A percentile compares a stretch with the other conserved stretches of the same genome.
These are phyloP conservation scores for Podila horticola DNA, from an alignment of 192 early-diverging fungal species.

Conservation along the genomic window DNA sequence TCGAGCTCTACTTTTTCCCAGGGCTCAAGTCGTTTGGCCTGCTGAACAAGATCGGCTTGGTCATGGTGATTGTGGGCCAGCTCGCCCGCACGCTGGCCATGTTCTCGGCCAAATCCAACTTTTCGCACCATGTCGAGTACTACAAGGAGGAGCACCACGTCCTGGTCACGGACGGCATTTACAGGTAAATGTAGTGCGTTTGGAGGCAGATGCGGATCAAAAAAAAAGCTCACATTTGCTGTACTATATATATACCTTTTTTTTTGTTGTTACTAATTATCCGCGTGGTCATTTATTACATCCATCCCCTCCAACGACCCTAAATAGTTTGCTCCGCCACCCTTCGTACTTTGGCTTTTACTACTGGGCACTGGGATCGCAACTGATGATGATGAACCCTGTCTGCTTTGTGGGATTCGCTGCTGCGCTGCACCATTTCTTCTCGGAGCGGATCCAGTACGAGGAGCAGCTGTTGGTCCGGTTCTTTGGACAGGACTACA, in stretches of 20 bases:
- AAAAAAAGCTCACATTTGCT: neutral
- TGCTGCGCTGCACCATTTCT: slow-evolving; percentile 77
- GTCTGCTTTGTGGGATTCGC: slow-evolving; percentile 76
- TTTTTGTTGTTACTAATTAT: neutral
- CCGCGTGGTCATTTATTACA: neutral
- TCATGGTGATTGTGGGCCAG: slow-evolving; percentile 76
- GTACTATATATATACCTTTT: neutral
- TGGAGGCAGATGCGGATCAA: neutral
- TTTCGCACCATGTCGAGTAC: slow-evolving; percentile 83
- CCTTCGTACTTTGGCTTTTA: slow-evolving; percentile 97
- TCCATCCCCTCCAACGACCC: neutral
- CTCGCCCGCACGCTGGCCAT: slow-evolving; percentile 83
- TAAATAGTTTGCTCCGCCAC: slow-evolving; percentile 79
- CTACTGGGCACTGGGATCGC: slow-evolving; percentile 87
- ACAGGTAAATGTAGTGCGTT: slow-evolving; percentile 61
- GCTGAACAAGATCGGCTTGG: slow-evolving; percentile 59
- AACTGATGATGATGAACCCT: slow-evolving; percentile 84
- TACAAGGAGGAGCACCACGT: slow-evolving; percentile 75
- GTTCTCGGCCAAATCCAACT: slow-evolving; percentile 91
- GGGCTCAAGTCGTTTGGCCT: slow-evolving; percentile 58
- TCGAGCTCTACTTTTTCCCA: slow-evolving; percentile 74
- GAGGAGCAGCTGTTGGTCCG: slow-evolving; percentile 80
- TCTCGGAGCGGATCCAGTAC: slow-evolving; percentile 75
- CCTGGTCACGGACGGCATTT: slow-evolving; percentile 90
- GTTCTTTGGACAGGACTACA: slow-evolving; percentile 89